phyloP scores from a whole-genome alignment of 176 grass and related monocot species.

The Echinochloa phyllopogon region DNA sequence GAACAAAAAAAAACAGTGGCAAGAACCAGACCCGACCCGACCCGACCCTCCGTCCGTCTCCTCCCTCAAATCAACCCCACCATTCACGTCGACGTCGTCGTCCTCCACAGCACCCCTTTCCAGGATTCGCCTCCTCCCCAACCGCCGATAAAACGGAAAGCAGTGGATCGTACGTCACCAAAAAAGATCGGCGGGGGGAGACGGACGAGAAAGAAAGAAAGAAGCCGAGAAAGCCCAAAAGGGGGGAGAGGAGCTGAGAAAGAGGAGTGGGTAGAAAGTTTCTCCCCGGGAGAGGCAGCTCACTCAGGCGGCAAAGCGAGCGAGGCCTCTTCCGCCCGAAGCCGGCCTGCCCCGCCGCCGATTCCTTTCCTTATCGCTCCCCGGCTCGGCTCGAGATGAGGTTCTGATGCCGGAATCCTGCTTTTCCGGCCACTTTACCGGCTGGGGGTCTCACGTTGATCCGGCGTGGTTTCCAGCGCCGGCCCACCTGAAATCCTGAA shows the following conservation, averaged over 20 bases:
- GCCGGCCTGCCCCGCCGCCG: neutral
- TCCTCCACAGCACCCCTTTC: constrained; percentile 35
- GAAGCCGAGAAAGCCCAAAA: constrained; percentile 8
- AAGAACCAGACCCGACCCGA: constrained; percentile 5
- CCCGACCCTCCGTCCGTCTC: neutral
- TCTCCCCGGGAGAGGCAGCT: constrained; percentile 38
- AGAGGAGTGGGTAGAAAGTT: neutral
- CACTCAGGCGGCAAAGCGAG: constrained; percentile 20
- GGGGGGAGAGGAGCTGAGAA: neutral
- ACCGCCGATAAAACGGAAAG: constrained; percentile 28
- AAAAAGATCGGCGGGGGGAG: constrained; percentile 48
- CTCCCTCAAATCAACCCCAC: neutral
- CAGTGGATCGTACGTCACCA: constrained; percentile 8
- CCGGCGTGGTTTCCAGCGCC: neutral
- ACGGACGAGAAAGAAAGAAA: neutral
- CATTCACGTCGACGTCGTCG: constrained; percentile 42
- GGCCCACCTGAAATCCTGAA: neutral
- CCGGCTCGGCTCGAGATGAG: constrained; percentile 25
- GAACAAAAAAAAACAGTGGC: no score
- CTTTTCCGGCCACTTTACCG: constrained; percentile 14
- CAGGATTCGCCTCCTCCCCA: constrained; percentile 45
- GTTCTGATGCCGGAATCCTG: constrained; percentile 56
- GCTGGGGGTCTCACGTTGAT: neutral
- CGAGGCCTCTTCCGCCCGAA: neutral
- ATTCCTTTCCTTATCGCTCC: constrained; percentile 30